Base-by-base conservation (phyloP, 2,329 filamentous ascomycete species). In the Fusarium albosuccineum region DNA sequence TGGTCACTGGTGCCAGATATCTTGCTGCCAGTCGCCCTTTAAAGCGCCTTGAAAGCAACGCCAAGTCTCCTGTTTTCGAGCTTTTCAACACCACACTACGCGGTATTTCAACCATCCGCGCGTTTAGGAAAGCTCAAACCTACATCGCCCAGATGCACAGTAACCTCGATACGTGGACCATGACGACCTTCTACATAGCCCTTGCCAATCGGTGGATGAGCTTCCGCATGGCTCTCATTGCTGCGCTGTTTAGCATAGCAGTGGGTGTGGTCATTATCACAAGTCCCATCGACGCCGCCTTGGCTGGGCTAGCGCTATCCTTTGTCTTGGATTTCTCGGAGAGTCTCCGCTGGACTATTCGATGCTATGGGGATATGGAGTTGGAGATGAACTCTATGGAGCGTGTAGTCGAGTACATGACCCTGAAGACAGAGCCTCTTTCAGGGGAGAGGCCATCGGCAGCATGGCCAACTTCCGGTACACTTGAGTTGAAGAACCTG, bases 341-440 rank as follows among this genome's bases (percentile, higher is more conserved):
- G 11, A 82, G 84, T 11, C 85, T 93, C 57, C 85, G 89, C 54
- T 91, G 86, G 85, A 83, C 86, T 0, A 85, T 93, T 34, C 83
- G 89, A 2, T 81, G 88, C 52, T 92, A 92, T 73, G 85, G 90
- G 0, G 89, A 87, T 58, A 79, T 93, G 10, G 92, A 95, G 73
- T 80, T 94, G 4, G 87, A 92, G 70, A 93, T 94, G 89, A 94
- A 93, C 70, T 86, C 91, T 0, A 88, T 89, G 0, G 92, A 94
- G 77, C 83, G 92, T n/a, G 87, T 94, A 30, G 80, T 92, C 4
- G 92, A 94, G 75, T 95, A 94, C 75, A 85, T 87, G 1, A 85
- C 88, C 44, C 81, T 93, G 10, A 80, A 85, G 17, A 92, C 87
- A 0, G 91, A 93, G 74, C 82, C 86, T n/a, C 86, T 89, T 33